Evolutionary conservation across 306 rosid species (phyloP), one percentile per base, ranked within the genome.

Genomic region (Vigna radiata): DNA sequence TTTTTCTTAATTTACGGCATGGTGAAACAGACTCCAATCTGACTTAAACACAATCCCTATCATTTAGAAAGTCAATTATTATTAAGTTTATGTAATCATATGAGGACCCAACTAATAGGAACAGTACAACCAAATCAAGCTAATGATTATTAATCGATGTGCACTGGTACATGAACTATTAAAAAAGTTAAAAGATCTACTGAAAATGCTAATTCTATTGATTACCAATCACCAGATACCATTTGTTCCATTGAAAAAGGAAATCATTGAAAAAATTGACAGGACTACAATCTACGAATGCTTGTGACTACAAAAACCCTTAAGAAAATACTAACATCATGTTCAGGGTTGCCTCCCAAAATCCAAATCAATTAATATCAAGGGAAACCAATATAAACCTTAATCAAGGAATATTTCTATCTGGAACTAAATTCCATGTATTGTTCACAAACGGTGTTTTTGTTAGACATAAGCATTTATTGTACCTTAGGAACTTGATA

Each of bases 161-260:
- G 48, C 2, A 54, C 19, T 5, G 5, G 27, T 55, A 15, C 46
- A 54, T 18, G 59, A 77, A 37, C 65, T 76, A 39, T 65, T 53
- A 15, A 53, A 16, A 76, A 37, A 53, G 73, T 29, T 19, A 76
- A 53, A 39, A 76, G 31, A 49, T 61, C 66, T 46, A 61, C 71
- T 5, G 41, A 17, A 54, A 19, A 18, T 36, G 33, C 18, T 36
- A 71, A 71, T 6, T 54, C 12, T 52, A 71, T 25, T 25, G 58
- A 52, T 71, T 27, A 71, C 64, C 46, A 76, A 36, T 53, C 44
- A 1, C 27, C 63, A 13, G 50, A 21, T 43, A 65, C 8, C 29
- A 37, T 36, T 58, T 67, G 37, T 36, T 16, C 56, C 56, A 56
- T 7, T 14, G 11, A 67, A 25, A 25, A 74, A 36, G 56, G 79